Evolutionary conservation across 805 yeast species (phyloP).

Genomic region (Ogataea zsoltii): DNA sequence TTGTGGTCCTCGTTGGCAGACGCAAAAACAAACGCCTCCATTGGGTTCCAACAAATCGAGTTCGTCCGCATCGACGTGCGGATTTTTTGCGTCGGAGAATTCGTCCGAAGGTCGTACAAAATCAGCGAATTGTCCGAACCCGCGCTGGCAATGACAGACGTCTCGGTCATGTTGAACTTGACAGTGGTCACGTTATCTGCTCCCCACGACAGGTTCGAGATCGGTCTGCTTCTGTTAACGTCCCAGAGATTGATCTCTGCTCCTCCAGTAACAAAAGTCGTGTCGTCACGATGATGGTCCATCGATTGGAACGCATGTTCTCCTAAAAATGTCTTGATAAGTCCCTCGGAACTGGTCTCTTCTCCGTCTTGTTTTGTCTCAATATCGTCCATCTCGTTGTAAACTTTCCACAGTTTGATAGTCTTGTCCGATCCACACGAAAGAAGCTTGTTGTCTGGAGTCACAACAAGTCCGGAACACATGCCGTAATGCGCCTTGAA

Average conservation of each 20-base stretch:
- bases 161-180: conserved; percentile 86
- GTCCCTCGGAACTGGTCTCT: conserved; percentile 45
- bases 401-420: conserved; percentile 84
- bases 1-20: conserved; percentile 94
- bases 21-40: conserved; percentile 94
- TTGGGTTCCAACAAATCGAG: conserved; percentile 93
- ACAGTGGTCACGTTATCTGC: conserved; percentile 87
- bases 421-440: conserved; percentile 92
- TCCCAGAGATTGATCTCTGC: conserved; percentile 93
- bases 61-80: conserved; percentile 82
- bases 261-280: conserved; percentile 88
- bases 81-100: conserved; percentile 89
- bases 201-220: conserved; percentile 89
- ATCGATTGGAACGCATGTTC: conserved; percentile 81
- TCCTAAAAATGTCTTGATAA: conserved; percentile 78
- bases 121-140: conserved; percentile 91
- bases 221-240: conserved; percentile 70
- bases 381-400: conserved; percentile 38
- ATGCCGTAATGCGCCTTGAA: conserved; percentile 89
- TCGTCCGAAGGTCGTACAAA: conserved; percentile 85
- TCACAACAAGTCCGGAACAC: conserved; percentile 80
- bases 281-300: conserved; percentile 80
- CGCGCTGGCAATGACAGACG: conserved; percentile 83
- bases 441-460: conserved; percentile 58
- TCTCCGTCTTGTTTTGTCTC: conserved; percentile 29